Evolutionary conservation across 805 yeast species (phyloP).

Genomic region (Maudiozyma saulgeensis): DNA sequence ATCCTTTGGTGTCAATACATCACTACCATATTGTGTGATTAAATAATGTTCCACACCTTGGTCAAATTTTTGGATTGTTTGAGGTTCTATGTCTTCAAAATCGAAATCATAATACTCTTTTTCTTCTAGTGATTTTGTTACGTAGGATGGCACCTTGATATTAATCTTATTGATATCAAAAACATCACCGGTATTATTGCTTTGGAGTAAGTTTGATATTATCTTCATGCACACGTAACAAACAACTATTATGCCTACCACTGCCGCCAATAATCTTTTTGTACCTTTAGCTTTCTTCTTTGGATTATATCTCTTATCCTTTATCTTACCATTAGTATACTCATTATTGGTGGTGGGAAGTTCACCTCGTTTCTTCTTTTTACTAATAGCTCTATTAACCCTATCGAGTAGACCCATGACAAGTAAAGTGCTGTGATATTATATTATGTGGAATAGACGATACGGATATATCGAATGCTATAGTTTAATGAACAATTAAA

Average conservation of each 20-base stretch:
- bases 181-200: no score
- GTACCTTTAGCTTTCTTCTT: neutral
- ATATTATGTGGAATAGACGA: neutral
- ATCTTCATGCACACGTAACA: neutral
- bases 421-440: neutral
- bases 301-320: conserved; percentile 1
- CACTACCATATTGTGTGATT: conserved; percentile 29
- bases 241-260: neutral
- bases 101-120: conserved; percentile 28
- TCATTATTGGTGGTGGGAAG: neutral
- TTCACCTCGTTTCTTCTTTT: neutral
- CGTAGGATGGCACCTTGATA: conserved; percentile 2
- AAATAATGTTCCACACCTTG: conserved; percentile 32
- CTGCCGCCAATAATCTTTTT: neutral
- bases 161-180: neutral
- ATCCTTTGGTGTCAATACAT: conserved; percentile 24
- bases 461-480: neutral
- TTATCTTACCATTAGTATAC: neutral
- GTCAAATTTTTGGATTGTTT: conserved; percentile 29
- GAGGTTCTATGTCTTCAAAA: conserved; percentile 28
- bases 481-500: neutral
- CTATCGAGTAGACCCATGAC: neutral
- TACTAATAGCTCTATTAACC: neutral
- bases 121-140: conserved; percentile 17
- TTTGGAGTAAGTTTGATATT: neutral